phyloP scores from a whole-genome alignment of 257 asterid species.

The Linderniella brevidens region DNA sequence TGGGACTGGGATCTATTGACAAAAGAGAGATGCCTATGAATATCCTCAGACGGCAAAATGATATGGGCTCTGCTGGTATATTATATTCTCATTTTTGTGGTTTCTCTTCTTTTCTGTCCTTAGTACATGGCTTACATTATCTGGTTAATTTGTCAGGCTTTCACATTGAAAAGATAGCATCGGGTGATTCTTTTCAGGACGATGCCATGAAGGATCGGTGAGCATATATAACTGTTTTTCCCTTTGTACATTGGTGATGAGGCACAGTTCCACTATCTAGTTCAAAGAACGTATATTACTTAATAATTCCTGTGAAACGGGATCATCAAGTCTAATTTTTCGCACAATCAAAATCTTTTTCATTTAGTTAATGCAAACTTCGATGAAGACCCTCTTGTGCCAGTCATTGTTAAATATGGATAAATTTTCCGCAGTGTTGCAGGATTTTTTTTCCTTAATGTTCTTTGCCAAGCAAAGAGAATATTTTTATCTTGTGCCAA shows the following conservation, averaged over 20 bases:
- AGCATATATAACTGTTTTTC: slow-evolving; percentile 9
- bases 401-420: too few species aligned
- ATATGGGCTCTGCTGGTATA: slow-evolving; percentile 45
- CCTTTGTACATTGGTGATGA: not conserved
- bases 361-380: too few species aligned
- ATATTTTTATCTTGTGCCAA: too few species aligned
- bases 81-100: not conserved
- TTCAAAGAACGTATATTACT: too few species aligned
- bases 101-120: slow-evolving; percentile 3
- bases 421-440: too few species aligned
- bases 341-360: too few species aligned
- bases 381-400: too few species aligned
- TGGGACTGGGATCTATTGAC: slow-evolving; percentile 17
- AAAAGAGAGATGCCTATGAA: slow-evolving; percentile 26
- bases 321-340: too few species aligned
- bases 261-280: too few species aligned
- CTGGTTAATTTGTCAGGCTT: slow-evolving; percentile 27
- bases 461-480: too few species aligned
- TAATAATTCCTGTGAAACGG: too few species aligned
- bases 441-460: too few species aligned
- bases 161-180: slow-evolving; percentile 26
- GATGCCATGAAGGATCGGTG: slow-evolving; percentile 54
- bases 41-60: slow-evolving; percentile 35
- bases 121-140: slow-evolving; percentile 7
- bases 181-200: slow-evolving; percentile 26